Evolutionary conservation across 805 yeast genomes (phyloP), one percentile per base, ranked within the genome.

Genomic region (Wickerhamiella kurtzmanii): DNA sequence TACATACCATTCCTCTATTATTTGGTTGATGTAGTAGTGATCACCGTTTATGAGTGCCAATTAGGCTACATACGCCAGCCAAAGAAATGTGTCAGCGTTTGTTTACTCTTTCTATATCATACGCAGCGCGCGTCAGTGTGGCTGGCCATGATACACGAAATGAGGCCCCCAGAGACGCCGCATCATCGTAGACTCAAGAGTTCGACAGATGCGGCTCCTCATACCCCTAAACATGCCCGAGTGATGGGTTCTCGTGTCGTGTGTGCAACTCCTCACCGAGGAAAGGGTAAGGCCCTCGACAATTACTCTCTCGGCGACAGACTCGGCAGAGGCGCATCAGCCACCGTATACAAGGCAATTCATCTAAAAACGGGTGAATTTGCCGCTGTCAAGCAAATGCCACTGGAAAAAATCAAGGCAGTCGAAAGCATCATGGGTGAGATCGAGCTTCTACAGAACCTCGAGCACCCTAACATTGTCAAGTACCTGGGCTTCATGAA

Each of bases 271-370:
- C 60, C 60, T 11, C 50, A 48, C 15, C 43, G 47, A 15, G 56
- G 56, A n/a, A 47, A 38, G 20, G 18, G 37, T 8, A 25, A 11
- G 11, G 60, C 52, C 18, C 42, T 55, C 18, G 48, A 42, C 36
- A 53, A 50, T 46, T 59, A 65, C 55, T 55, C 65, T 2, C 52
- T 68, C 16, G 72, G 72, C 43, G 81, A 77, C 43, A 72, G 80
- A 35, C 69, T 92, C 2, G 98, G 97, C 2, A 75, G 75, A 50
- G 98, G 98, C 1, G 96, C 96, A 0, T 87, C 78, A 60, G 97
- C 96, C 1, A 75, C 76, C 37, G 96, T 89, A 3, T 87, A 80
- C 62, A 73, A 75, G 49, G 95, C 89, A 0, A 65, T 78, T 22
- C 82, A 86, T 56, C 64, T 72, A 49, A 68, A 67, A 46, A 82